Evolutionary conservation across 495 filamentous ascomycete genomes (phyloP).

Genomic region (Neurospora sp.): DNA sequence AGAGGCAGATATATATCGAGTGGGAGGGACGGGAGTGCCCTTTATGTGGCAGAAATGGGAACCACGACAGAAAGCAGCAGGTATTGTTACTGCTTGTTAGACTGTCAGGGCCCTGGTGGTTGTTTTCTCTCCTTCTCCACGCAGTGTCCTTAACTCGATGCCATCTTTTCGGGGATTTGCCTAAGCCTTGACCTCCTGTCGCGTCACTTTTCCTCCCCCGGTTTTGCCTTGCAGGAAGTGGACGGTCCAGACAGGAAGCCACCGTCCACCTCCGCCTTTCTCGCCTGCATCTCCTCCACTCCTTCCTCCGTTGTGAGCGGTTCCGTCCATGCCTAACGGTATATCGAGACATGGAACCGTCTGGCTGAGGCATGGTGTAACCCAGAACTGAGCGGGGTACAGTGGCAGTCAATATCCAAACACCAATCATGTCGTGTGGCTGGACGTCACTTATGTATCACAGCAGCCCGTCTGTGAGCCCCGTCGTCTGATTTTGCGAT

Average conservation of each 20-base stretch:
- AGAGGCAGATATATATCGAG: not conserved
- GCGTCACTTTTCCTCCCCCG: not conserved
- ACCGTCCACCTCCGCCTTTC: not conserved
- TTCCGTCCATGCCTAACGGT: not conserved
- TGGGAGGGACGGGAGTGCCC: slow-evolving; percentile 10
- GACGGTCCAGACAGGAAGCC: not conserved
- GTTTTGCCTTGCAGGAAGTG: not conserved
- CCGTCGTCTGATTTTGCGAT: slow-evolving; percentile 5
- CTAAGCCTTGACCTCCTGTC: not conserved
- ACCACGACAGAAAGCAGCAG: not conserved
- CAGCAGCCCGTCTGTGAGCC: not conserved
- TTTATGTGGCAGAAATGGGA: slow-evolving; percentile 12
- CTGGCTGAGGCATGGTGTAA: slow-evolving; percentile 11
- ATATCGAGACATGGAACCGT: slow-evolving; percentile 1
- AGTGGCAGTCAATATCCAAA: slow-evolving; percentile 15
- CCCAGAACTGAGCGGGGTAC: slow-evolving; percentile 20
- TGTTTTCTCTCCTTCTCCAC: not conserved
- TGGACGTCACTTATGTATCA: slow-evolving; percentile 21
- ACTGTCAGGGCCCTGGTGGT: not conserved
- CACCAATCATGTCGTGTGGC: slow-evolving; percentile 18
- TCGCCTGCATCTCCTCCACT: not conserved
- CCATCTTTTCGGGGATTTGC: not conserved
- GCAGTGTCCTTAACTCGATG: not conserved
- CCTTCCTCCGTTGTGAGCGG: not conserved
- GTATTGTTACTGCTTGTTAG: not conserved